phyloP scores from a whole-genome alignment of 306 rosid genomes.

The Fagus crenata region DNA sequence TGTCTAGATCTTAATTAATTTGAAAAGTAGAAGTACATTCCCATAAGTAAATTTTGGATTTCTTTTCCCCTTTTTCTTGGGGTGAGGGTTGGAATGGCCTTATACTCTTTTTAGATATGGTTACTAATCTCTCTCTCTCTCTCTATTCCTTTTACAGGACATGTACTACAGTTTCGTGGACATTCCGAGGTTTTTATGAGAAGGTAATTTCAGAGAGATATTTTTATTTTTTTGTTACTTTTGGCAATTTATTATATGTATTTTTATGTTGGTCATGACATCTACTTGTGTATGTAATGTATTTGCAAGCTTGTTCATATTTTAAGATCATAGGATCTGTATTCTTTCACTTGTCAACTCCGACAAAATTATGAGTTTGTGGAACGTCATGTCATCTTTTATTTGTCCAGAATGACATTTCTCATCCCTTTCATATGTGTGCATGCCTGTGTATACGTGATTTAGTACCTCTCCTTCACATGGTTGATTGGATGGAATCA shows the following conservation, averaged over 20 bases:
- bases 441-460: background rate
- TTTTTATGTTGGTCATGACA: background rate
- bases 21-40: background rate
- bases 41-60: background rate
- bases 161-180: slow-evolving; percentile 98
- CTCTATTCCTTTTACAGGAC: slow-evolving; percentile 60
- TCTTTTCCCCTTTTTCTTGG: background rate
- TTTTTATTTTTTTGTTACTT: background rate
- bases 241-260: background rate
- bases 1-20: background rate
- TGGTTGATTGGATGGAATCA: background rate
- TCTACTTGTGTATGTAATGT: background rate
- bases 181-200: slow-evolving; percentile 96
- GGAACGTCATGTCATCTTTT: background rate
- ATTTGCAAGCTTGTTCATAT: background rate
- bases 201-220: slow-evolving; percentile 55
- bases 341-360: too few relatives aligned
- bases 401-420: background rate
- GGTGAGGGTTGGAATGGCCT: slow-evolving; percentile 1
- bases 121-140: slow-evolving; percentile 15
- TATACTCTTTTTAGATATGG: background rate
- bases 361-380: background rate
- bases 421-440: background rate
- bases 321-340: background rate
- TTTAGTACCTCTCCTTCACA: background rate